A percentile compares a stretch with the other conserved stretches of the same genome.
phyloP scores from a whole-genome alignment of 2,329 filamentous ascomycete species.

The Colletotrichum simmondsii region DNA sequence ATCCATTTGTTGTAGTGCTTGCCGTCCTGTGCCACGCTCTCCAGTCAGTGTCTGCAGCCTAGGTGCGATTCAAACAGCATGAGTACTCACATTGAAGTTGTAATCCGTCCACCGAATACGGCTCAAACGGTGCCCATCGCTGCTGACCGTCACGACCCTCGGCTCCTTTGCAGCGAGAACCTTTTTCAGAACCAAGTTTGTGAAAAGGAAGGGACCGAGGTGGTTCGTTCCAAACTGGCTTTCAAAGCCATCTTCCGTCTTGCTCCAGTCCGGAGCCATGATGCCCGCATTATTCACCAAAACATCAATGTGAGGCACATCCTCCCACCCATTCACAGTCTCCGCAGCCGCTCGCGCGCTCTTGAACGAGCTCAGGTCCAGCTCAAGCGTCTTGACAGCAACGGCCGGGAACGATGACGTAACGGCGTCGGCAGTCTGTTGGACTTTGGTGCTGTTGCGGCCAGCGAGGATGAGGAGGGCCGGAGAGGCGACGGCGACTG shows the following conservation, averaged over 20 bases:
- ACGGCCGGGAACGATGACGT: conserved; percentile 44
- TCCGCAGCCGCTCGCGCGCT: conserved; percentile 51
- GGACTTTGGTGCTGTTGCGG: conserved; percentile 52
- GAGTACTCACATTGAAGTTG: conserved; percentile 49
- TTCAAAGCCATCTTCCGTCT: conserved; percentile 52
- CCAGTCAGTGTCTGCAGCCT: not conserved
- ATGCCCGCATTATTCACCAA: conserved; percentile 56
- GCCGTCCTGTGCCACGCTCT: not conserved
- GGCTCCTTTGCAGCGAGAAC: conserved; percentile 39
- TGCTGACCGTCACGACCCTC: conserved; percentile 56
- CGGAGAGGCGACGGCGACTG: conserved; percentile 52
- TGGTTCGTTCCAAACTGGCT: conserved; percentile 50
- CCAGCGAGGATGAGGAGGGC: conserved; percentile 57
- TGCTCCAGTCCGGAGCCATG: conserved; percentile 47
- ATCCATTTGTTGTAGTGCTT: conserved; percentile 39
- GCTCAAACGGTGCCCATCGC: conserved; percentile 53
- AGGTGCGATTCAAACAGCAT: too few species aligned
- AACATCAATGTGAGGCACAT: conserved; percentile 49
- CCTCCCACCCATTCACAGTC: conserved; percentile 45
- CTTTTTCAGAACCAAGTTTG: conserved; percentile 49
- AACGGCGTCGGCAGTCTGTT: conserved; percentile 50
- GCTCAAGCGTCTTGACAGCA: conserved; percentile 44
- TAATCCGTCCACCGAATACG: conserved; percentile 56
- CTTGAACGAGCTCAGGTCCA: conserved; percentile 53
- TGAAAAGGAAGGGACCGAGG: conserved; percentile 51